These are phyloP conservation scores for Trichoderma lentiforme DNA, from an alignment of 2,329 filamentous ascomycete genomes.

Conservation along the genomic window DNA sequence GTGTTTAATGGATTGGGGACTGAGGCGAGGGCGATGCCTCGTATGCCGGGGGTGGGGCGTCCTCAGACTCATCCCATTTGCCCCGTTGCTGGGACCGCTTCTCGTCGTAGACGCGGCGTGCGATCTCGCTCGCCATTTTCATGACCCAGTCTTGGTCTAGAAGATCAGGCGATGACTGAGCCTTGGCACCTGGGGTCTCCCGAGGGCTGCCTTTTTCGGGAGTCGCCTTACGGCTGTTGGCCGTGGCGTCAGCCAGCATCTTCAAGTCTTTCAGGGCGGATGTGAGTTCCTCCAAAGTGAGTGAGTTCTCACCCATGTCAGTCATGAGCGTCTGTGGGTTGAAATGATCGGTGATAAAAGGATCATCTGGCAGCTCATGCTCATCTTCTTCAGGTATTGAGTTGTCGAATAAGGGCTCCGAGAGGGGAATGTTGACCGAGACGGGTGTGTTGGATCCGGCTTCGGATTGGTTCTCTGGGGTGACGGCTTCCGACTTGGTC, in stretches of 20 bases:
- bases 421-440: conserved; percentile 57
- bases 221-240: not conserved
- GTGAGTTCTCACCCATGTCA: conserved; percentile 20
- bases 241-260: conserved; percentile 19
- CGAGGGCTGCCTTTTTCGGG: conserved; percentile 21
- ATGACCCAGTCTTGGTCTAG: conserved; percentile 82
- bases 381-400: conserved; percentile 60
- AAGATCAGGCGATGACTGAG: conserved; percentile 49
- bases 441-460: conserved; percentile 47
- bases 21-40: conserved; percentile 45
- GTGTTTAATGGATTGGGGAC: conserved; percentile 28
- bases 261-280: conserved; percentile 25
- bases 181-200: conserved; percentile 23
- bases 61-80: conserved; percentile 50
- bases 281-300: conserved; percentile 25
- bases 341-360: conserved; percentile 27
- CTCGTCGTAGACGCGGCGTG: conserved; percentile 81
- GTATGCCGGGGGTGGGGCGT: conserved; percentile 60
- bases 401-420: conserved; percentile 56
- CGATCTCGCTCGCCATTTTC: conserved; percentile 93
- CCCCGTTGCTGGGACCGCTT: conserved; percentile 51
- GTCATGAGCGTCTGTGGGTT: conserved; percentile 30
- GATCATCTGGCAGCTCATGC: conserved; percentile 45
- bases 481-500: conserved; percentile 52
- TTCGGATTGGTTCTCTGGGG: conserved; percentile 47